Conservation (phyloP, 257 asterid genomes). For the Nicotiana attenuata region DNA sequence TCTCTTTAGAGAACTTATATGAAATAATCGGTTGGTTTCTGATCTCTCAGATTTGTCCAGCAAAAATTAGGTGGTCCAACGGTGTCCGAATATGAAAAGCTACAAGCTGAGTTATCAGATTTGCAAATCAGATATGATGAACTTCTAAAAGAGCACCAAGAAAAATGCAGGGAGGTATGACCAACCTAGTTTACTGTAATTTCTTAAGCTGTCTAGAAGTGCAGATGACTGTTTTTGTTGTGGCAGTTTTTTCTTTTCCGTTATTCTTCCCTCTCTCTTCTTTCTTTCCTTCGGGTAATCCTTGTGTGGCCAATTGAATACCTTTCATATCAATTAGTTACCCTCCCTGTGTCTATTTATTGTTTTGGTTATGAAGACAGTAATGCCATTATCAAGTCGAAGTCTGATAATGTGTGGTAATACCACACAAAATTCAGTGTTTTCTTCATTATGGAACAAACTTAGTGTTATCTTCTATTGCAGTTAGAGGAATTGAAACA, state of each 20-base stretch:
- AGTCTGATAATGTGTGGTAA: no score
- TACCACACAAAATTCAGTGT: not conserved
- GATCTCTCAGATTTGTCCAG: slow-evolving; percentile 64
- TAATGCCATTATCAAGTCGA: not conserved
- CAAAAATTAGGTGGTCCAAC: slow-evolving; percentile 91
- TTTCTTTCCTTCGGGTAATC: no score
- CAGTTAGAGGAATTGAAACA: slow-evolving; percentile 63
- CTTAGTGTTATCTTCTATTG: not conserved
- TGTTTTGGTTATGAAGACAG: not conserved
- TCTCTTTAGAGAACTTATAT: not conserved
- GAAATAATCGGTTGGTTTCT: slow-evolving; percentile 3
- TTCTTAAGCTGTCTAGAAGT: not conserved
- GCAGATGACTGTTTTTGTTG: not conserved
- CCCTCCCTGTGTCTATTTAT: not conserved
- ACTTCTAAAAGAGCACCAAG: slow-evolving; percentile 62
- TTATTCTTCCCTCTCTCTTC: not conserved
- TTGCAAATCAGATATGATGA: slow-evolving; percentile 55
- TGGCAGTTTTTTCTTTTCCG: not conserved
- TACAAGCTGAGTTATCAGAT: slow-evolving; percentile 67
- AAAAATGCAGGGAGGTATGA: slow-evolving; percentile 65
- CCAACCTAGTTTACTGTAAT: not conserved
- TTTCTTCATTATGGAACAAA: not conserved
- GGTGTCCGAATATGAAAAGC: slow-evolving; percentile 71
- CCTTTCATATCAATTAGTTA: no score
- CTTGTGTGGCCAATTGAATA: no score